Conservation (phyloP, 2,329 filamentous ascomycete genomes). For the Talaromyces verruculosus region DNA sequence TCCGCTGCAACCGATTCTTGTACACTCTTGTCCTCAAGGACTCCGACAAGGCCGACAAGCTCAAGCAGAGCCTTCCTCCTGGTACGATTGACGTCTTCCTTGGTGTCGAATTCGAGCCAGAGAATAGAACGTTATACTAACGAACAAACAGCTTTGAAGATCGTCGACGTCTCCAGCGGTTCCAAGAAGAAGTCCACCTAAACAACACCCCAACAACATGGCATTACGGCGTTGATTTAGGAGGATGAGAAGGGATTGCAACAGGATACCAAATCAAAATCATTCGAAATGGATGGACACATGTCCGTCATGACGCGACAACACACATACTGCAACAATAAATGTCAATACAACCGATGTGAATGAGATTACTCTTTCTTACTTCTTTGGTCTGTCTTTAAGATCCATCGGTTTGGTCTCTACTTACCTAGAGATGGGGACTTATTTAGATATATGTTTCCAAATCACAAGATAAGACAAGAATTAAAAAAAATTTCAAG, state of each 20-base stretch:
- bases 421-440: background rate
- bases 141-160: slow-evolving; percentile 43
- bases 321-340: slow-evolving; percentile 1
- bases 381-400: background rate
- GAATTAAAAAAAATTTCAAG: slow-evolving; percentile 18
- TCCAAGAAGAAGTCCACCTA: slow-evolving; percentile 49
- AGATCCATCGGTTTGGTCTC: slow-evolving; percentile 6
- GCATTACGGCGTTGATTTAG: background rate
- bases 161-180: slow-evolving; percentile 47
- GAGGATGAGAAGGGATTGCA: slow-evolving; percentile 3
- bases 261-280: slow-evolving; percentile 5
- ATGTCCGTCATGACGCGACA: background rate
- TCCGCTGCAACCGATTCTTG: slow-evolving; percentile 92
- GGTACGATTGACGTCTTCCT: slow-evolving; percentile 60
- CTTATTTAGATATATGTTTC: slow-evolving; percentile 5
- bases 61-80: slow-evolving; percentile 97
- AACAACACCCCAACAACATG: slow-evolving; percentile 23
- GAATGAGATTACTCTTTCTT: background rate
- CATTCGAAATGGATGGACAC: background rate
- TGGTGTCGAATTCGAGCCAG: too few species aligned
- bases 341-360: slow-evolving; percentile 6
- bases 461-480: slow-evolving; percentile 10
- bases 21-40: slow-evolving; percentile 99
- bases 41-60: slow-evolving; percentile 99
- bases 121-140: background rate